These are phyloP conservation scores for Talaromyces funiculosus DNA, from an alignment of 2,329 filamentous ascomycete species.

Conservation along the genomic window DNA sequence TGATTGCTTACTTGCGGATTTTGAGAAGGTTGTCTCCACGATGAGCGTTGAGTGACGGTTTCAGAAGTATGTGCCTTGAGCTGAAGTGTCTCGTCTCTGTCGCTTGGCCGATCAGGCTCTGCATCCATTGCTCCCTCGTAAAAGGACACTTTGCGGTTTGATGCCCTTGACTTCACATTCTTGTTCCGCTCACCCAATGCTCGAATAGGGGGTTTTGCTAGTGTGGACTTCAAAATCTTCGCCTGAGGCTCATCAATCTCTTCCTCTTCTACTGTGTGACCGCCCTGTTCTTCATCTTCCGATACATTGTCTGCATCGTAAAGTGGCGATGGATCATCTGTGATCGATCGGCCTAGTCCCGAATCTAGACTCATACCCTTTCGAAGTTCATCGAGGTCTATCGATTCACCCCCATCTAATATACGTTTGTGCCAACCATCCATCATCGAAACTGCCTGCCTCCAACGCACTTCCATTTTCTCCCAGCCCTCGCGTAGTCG, in stretches of 20 bases:
- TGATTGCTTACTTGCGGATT: conserved; percentile 27
- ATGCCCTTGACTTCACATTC: conserved; percentile 28
- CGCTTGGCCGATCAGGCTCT: conserved; percentile 19
- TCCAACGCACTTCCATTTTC: conserved; percentile 87
- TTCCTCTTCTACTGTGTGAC: conserved; percentile 17
- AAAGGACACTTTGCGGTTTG: conserved; percentile 35
- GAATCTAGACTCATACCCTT: conserved; percentile 39
- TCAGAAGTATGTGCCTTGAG: conserved; percentile 30
- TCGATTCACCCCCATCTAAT: conserved; percentile 39
- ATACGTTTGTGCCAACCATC: conserved; percentile 86
- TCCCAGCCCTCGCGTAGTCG: conserved; percentile 81
- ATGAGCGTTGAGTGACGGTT: conserved; percentile 25
- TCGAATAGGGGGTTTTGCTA: conserved; percentile 21
- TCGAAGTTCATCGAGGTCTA: conserved; percentile 40
- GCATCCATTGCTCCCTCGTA: conserved; percentile 28
- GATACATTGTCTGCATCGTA: conserved; percentile 26
- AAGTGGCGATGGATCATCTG: conserved; percentile 27
- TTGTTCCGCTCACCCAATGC: conserved; percentile 34
- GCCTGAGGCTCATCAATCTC: conserved; percentile 14
- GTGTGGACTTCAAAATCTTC: conserved; percentile 9
- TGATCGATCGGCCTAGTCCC: conserved; percentile 24
- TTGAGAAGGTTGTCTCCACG: conserved; percentile 25
- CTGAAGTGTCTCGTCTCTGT: conserved; percentile 30
- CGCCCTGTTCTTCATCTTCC: conserved; percentile 22
- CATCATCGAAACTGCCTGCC: conserved; percentile 83